A percentile compares a stretch with the other conserved stretches of the same genome.
phyloP scores from a whole-genome alignment of 176 grass and related monocot genomes.

The Lolium multiflorum region DNA sequence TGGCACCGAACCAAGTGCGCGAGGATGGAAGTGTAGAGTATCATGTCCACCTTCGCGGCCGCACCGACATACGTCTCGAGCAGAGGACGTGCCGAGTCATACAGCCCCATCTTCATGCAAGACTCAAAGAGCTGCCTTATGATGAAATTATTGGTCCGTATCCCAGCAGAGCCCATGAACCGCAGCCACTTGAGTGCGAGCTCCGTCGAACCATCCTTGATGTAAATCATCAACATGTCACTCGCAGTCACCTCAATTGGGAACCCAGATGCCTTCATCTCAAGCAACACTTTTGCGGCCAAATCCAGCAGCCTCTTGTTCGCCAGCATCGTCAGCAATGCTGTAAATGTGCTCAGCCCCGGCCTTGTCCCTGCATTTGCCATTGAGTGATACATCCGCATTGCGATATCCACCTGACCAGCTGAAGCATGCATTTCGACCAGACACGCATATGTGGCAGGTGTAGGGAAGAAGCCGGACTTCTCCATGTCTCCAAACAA shows the following conservation, averaged over 20 bases:
- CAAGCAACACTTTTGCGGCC: slow-evolving; percentile 83
- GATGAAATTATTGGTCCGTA: slow-evolving; percentile 97
- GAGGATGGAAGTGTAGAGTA: slow-evolving; percentile 93
- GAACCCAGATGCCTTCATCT: slow-evolving; percentile 95
- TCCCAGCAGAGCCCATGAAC: slow-evolving; percentile 90
- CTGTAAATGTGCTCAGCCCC: slow-evolving; percentile 82
- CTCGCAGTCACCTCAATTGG: slow-evolving; percentile 78
- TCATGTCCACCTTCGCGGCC: slow-evolving; percentile 81
- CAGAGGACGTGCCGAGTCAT: slow-evolving; percentile 75
- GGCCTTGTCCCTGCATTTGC: slow-evolving; percentile 77
- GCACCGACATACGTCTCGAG: slow-evolving; percentile 74
- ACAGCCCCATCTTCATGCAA: slow-evolving; percentile 89
- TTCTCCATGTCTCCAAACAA: slow-evolving; percentile 95
- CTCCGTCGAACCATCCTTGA: slow-evolving; percentile 86
- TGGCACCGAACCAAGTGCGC: slow-evolving; percentile 81
- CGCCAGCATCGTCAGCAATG: slow-evolving; percentile 72
- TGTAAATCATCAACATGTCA: slow-evolving; percentile 96
- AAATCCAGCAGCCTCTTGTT: slow-evolving; percentile 89
- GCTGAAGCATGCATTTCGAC: slow-evolving; percentile 91
- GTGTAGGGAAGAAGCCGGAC: slow-evolving; percentile 92
- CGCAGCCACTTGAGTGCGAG: slow-evolving; percentile 80
- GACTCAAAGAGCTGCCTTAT: slow-evolving; percentile 94
- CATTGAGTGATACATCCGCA: slow-evolving; percentile 90
- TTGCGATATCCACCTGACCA: slow-evolving; percentile 76
- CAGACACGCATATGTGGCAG: slow-evolving; percentile 76